Evolutionary conservation across 306 rosid genomes (phyloP), one percentile per base, ranked within the genome.

Genomic region (Adenanthera pavonina): DNA sequence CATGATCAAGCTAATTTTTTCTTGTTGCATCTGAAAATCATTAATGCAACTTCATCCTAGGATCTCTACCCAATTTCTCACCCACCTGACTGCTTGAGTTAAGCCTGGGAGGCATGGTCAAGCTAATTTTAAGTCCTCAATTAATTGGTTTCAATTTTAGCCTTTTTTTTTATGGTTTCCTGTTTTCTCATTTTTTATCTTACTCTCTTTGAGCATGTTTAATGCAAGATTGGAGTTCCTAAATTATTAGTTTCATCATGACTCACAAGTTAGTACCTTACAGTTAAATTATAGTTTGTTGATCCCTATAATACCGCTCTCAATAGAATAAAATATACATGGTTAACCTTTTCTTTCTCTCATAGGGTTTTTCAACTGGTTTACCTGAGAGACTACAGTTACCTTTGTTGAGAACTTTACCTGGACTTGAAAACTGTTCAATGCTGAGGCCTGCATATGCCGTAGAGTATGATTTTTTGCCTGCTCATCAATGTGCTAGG

Each of bases 361-460:
- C 56, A 46, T 82, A 95, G 99, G 99, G 98, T 30, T 95, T 95
- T 85, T 95, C 99, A 38, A 95, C 99, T 11, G 99, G 99, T 78
- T 90, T 95, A 87, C 99, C 99, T 41, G 99, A 95, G 87, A 88
- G 94, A 78, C 84, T 95, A 54, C 99, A 95, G 72, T 83, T 95
- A 78, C 99, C 99, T 78, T 86, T 95, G 86, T 83, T 95, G 89
- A 90, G 97, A 88, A 91, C 97, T 87, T 92, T 95, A 85, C 99
- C 99, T 75, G 99, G 99, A 69, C 99, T 95, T 78, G 98, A 95
- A 79, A 93, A 92, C 15, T 93, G 98, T 89, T 95, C 96, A 72
- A 95, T 95, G 95, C 90, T 95, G 83, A 90, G 99, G 85, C 99
- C 99, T 66, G 99, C 99, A 69, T 95, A 95, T 88, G 99, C 99